A percentile compares a stretch with the other conserved stretches of the same genome.
Evolutionary conservation across 257 asterid genomes (phyloP).

Genomic region (Galeopsis tetrahit): DNA sequence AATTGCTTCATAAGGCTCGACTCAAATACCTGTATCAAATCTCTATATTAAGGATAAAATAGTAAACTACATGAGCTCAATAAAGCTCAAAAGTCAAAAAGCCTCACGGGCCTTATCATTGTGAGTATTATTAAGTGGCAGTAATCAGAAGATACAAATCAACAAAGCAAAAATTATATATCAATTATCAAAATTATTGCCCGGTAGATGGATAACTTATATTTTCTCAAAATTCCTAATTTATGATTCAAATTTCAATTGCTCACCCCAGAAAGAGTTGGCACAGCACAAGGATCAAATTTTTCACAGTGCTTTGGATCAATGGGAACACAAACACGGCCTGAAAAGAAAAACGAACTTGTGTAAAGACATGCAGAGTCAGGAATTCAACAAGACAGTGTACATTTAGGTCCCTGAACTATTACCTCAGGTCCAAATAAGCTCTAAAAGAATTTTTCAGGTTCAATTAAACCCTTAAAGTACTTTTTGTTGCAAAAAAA

Average conservation of each 20-base stretch:
- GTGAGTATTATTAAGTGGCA: neutral
- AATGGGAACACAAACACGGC: constrained; percentile 91
- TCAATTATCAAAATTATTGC: neutral
- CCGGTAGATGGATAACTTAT: neutral
- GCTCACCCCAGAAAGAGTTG: constrained; percentile 83
- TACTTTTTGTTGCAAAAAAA: too few relatives aligned
- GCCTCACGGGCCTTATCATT: neutral
- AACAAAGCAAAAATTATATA: neutral
- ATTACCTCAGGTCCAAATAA: too few relatives aligned
- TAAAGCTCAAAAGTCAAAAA: neutral
- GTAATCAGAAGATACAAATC: constrained; percentile 6
- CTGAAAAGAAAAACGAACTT: constrained; percentile 41
- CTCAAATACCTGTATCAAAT: too few relatives aligned
- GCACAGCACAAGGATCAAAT: constrained; percentile 82
- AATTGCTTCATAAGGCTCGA: too few relatives aligned
- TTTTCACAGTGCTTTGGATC: constrained; percentile 83
- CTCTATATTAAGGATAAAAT: too few relatives aligned
- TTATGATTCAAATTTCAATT: neutral
- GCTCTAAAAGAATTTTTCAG: too few relatives aligned
- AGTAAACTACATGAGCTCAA: neutral
- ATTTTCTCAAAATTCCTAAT: neutral
- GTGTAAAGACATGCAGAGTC: neutral
- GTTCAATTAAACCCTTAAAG: too few relatives aligned
- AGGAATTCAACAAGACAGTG: constrained; percentile 13
- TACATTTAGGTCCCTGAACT: neutral